Evolutionary conservation across 257 asterid genomes (phyloP), one percentile per base, ranked within the genome.

Genomic region (Lycium barbarum): DNA sequence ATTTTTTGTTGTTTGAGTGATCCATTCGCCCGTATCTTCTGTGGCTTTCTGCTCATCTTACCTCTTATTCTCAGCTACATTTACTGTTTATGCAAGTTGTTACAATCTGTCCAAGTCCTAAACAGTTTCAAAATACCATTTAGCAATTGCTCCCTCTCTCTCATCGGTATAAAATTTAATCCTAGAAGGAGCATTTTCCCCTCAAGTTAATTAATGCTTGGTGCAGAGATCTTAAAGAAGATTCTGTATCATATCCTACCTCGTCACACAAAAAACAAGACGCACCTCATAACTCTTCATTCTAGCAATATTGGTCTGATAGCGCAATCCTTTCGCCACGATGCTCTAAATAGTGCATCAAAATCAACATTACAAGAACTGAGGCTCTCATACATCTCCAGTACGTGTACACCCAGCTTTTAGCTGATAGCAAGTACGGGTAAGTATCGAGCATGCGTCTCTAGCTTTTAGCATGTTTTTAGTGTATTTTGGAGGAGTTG

Each of bases 101-200:
- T 10, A 43, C 55, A 40, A 51, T n/a, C 57, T n/a, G 80, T 72
- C 80, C 80, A 72, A 18, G 80, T 72, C 36, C 36, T 10, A 6
- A 72, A 43, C 49, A 72, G 80, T 17, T 72, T 72, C 80, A 43
- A 43, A 45, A 72, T 72, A 43, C 57, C 57, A 58, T 58, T 58
- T 58, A 58, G 26, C 65, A n/a, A 58, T 58, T 17, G 10, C 22
- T 17, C 26, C 65, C 26, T 17, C 63, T 58, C 65, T 58, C 18
- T 58, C 26, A 58, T 58, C 22, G 7, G 20, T 58, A 58, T 58
- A 58, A 58, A 54, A 58, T 17, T 58, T 58, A 58, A 4, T 17
- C 65, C 65, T 54, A 5, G 59, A 12, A 54, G 59, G n/a, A n/a
- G n/a, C n/a, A n/a, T n/a, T 12, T 54, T 54, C 59, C 65, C 65